Percentiles rank a stretch among this genome's conserved stretches.
Conservation (phyloP, 1,284 basidiomycete genomes). For the Ganoderma sinense region DNA sequence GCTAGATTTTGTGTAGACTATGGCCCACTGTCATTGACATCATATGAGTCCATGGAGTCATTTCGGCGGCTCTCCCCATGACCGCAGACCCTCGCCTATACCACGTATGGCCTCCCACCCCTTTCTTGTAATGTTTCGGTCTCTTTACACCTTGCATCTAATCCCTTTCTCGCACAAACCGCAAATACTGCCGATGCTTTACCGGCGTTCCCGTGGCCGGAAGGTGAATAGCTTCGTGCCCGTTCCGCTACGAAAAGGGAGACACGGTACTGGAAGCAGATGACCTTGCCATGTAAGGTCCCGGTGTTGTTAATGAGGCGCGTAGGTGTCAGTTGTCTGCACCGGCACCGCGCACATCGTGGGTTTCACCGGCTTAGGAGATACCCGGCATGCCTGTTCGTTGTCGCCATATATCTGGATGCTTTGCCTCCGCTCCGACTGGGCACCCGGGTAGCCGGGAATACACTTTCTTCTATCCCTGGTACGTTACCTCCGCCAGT, state of each 20-base stretch:
- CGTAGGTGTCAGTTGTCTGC: neutral
- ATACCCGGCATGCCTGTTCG: constrained; percentile 3
- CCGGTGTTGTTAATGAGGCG: constrained; percentile 15
- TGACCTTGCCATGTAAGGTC: constrained; percentile 15
- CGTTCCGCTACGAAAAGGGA: constrained; percentile 5
- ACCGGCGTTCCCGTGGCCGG: constrained; percentile 5
- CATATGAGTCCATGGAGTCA: constrained; percentile 17
- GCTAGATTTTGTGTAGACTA: constrained; percentile 43
- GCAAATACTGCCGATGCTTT: constrained; percentile 13
- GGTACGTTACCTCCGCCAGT: constrained; percentile 16
- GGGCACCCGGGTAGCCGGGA: constrained; percentile 6
- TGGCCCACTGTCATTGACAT: constrained; percentile 65
- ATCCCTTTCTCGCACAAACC: neutral
- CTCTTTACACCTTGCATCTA: constrained; percentile 2
- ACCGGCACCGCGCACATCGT: constrained; percentile 2
- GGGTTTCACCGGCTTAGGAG: neutral
- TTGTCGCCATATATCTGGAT: neutral
- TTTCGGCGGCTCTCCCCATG: neutral
- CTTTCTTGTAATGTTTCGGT: constrained; percentile 6
- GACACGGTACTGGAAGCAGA: constrained; percentile 11
- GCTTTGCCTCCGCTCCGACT: neutral
- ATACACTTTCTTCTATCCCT: constrained; percentile 1
- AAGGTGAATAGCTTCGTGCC: constrained; percentile 4
- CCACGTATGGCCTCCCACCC: constrained; percentile 17
- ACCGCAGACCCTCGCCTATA: constrained; percentile 3